phyloP scores from a whole-genome alignment of 2,329 filamentous ascomycete species.

The Knufia fluminis region DNA sequence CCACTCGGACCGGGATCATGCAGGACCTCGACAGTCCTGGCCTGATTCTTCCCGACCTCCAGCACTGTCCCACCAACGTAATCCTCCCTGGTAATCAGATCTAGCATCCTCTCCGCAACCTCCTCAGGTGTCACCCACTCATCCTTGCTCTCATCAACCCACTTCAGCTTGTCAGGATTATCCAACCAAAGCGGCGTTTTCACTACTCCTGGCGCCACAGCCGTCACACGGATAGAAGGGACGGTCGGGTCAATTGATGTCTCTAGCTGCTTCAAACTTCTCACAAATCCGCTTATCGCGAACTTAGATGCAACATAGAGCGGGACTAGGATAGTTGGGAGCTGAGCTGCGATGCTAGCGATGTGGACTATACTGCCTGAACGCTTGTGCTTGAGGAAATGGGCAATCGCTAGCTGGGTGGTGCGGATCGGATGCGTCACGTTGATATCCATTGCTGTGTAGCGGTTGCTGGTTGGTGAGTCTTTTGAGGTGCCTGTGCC shows the following conservation, averaged over 20 bases:
- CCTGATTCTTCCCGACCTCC: conserved; percentile 46
- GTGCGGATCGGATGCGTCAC: conserved; percentile 43
- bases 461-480: conserved; percentile 30
- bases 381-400: conserved; percentile 31
- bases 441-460: conserved; percentile 41
- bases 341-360: conserved; percentile 39
- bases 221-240: conserved; percentile 45
- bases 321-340: conserved; percentile 30
- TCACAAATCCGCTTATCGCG: conserved; percentile 40
- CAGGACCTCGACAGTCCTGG: conserved; percentile 41
- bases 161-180: conserved; percentile 49
- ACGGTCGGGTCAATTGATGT: conserved; percentile 29
- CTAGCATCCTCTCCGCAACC: conserved; percentile 50
- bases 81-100: conserved; percentile 43
- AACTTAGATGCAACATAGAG: conserved; percentile 44
- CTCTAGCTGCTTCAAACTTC: conserved; percentile 43
- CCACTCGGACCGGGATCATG: conserved; percentile 42
- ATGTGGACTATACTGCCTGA: conserved; percentile 38
- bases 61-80: conserved; percentile 40
- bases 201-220: conserved; percentile 52
- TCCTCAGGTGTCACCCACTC: conserved; percentile 53
- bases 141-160: conserved; percentile 40
- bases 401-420: conserved; percentile 41
- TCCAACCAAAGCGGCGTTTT: conserved; percentile 55
- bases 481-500: conserved; percentile 34